A percentile compares a stretch with the other conserved stretches of the same genome.
Evolutionary conservation across 2,329 filamentous ascomycete genomes (phyloP).

Genomic region (Dactylonectria estremocensis): DNA sequence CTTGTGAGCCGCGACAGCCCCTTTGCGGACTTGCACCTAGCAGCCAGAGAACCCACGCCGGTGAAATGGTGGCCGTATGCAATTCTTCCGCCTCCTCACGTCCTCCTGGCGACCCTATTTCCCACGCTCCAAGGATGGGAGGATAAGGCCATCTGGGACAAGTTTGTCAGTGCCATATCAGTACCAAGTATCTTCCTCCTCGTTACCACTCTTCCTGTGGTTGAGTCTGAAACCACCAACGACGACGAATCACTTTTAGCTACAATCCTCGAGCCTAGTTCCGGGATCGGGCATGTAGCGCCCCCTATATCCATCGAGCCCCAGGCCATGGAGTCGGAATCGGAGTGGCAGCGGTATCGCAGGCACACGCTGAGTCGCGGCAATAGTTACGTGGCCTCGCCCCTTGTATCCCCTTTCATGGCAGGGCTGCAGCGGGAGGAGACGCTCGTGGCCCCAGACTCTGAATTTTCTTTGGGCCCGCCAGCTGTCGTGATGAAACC

Average conservation of each 20-base stretch:
- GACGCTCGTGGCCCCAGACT: conserved; percentile 26
- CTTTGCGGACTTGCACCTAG: conserved; percentile 61
- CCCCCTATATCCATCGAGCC: conserved; percentile 56
- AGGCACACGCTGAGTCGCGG: conserved; percentile 59
- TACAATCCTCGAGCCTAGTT: conserved; percentile 48
- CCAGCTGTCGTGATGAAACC: conserved; percentile 49
- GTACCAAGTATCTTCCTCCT: conserved; percentile 93
- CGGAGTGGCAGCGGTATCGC: conserved; percentile 74
- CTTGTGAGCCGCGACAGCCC: conserved; percentile 61
- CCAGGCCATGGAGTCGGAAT: conserved; percentile 58
- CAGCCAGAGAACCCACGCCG: conserved; percentile 59
- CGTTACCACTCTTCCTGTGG: conserved; percentile 91
- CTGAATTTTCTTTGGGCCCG: conserved; percentile 40
- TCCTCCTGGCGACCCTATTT: conserved; percentile 83
- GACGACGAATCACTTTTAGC: conserved; percentile 47
- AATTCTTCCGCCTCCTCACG: conserved; percentile 79
- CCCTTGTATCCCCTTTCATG: conserved; percentile 36
- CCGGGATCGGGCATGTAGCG: conserved; percentile 50
- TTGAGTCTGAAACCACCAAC: conserved; percentile 78
- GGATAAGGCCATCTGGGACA: conserved; percentile 88
- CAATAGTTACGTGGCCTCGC: conserved; percentile 42
- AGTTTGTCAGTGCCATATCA: conserved; percentile 84
- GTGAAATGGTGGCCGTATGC: conserved; percentile 87
- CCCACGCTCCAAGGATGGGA: conserved; percentile 88
- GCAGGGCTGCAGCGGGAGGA: conserved; percentile 43